phyloP scores from a whole-genome alignment of 202 grass and related monocot genomes.

The Hordeum pubiflorum region DNA sequence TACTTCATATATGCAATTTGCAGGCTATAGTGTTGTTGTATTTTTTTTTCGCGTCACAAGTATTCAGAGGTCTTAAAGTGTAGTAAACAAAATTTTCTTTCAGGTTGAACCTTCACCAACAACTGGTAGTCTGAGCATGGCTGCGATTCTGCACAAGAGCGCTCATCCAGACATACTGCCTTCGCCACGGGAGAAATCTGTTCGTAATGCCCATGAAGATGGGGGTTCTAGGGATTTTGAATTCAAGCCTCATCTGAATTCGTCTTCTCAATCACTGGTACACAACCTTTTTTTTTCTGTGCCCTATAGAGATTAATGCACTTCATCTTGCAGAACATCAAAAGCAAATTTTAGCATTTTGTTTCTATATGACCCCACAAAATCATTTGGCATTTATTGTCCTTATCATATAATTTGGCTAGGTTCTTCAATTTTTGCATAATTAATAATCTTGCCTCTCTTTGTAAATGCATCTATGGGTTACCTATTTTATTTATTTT shows the following conservation, averaged over 20 bases:
- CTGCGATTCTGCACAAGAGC: conserved; percentile 55
- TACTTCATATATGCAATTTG: not conserved
- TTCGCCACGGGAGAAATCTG: conserved; percentile 52
- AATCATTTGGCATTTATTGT: not conserved
- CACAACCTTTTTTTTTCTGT: not conserved
- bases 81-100: conserved; percentile 28
- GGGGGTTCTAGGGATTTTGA: conserved; percentile 60
- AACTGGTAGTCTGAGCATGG: conserved; percentile 71
- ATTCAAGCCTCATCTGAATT: conserved; percentile 67
- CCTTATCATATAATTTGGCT: not conserved
- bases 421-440: not conserved
- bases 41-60: not conserved
- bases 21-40: not conserved
- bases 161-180: conserved; percentile 34
- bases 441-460: not conserved
- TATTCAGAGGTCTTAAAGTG: not conserved
- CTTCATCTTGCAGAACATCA: not conserved
- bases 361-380: not conserved
- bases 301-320: not conserved
- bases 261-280: conserved; percentile 46
- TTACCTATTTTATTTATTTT: not conserved
- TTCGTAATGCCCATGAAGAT: conserved; percentile 29
- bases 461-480: not conserved
- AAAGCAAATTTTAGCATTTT: not conserved
- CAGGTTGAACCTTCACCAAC: conserved; percentile 94